Evolutionary conservation across 1,284 basidiomycete species (phyloP).

Genomic region (Puccinia novopanici): DNA sequence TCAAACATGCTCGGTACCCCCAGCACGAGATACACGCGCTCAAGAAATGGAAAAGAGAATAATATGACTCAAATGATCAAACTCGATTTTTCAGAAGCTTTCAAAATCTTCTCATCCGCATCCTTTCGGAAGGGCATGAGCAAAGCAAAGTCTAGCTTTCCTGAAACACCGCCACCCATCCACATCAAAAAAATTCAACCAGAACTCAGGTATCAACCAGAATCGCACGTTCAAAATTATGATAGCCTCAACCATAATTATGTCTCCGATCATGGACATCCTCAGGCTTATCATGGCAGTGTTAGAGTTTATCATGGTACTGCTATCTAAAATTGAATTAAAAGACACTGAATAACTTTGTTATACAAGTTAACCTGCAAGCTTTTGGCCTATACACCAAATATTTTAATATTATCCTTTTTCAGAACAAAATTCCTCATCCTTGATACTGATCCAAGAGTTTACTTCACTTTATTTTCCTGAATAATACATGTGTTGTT

Average conservation of each 20-base stretch:
- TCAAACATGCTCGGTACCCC: conserved; percentile 7
- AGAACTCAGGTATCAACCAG: conserved; percentile 3
- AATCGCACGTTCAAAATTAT: neutral
- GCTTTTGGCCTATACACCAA: neutral
- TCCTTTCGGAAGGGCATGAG: neutral
- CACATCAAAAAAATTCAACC: neutral
- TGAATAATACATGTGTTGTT: too few species aligned
- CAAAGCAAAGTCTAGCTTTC: neutral
- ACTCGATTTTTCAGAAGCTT: conserved; percentile 18
- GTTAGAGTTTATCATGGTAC: conserved; percentile 12
- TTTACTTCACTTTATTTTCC: too few species aligned
- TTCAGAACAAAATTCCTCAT: neutral
- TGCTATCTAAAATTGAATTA: neutral
- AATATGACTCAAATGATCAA: conserved; percentile 8
- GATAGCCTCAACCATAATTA: neutral
- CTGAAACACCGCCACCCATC: conserved; percentile 8
- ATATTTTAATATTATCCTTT: neutral
- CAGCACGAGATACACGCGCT: neutral
- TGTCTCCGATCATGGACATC: neutral
- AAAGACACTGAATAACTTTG: neutral
- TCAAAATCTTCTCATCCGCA: conserved; percentile 12
- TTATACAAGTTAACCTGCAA: neutral
- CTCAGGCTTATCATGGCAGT: conserved; percentile 2
- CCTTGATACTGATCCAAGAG: neutral
- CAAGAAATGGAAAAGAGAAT: neutral